Evolutionary conservation across 192 early-diverging fungal species (phyloP), one percentile per base, ranked within the genome.

Genomic region (Backusella tarrabulga): DNA sequence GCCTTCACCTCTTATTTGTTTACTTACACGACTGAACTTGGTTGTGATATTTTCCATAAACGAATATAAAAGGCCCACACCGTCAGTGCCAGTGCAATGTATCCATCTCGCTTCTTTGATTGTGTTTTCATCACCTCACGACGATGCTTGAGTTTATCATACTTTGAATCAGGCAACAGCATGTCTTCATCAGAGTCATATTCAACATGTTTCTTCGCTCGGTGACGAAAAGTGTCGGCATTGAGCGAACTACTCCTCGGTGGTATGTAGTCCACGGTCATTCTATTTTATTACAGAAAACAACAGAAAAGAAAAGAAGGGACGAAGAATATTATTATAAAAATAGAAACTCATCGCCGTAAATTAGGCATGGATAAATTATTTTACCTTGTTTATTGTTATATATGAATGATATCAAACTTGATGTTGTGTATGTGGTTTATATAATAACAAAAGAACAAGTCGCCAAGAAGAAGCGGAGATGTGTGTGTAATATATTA

Each of bases 1-100:
- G 12, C 6, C 15, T 46, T 44, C 9, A 1, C 2, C 7, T n/a
- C 12, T 14, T 23, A 14, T 7, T 21, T 5, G n/a, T 29, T 19
- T 29, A 46, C 84, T 74, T 78, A 85, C 81, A 85, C 81, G 0
- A 85, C 84, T n/a, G 84, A 80, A 3, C 76, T 56, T 34, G 84
- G 84, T 32, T 83, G 46, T 34, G 76, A 77, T 23, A 85, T 67
- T 54, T 83, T 85, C 81, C 82, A 85, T 4, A 85, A 73, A 40
- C 84, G 54, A 34, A 85, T 70, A 63, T 80, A 81, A 36, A 56
- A 41, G 40, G 84, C 84, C 73, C 76, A 77, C 35, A 81, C 4
- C 3, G 80, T 81, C 35, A 81, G 42, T n/a, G 50, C 56, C n/a
- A 50, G 1, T 46, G 71, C 34, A 72, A 72, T 72, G 6, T 46